phyloP scores from a whole-genome alignment of 768 basidiomycete genomes.

The Zangia roseola region DNA sequence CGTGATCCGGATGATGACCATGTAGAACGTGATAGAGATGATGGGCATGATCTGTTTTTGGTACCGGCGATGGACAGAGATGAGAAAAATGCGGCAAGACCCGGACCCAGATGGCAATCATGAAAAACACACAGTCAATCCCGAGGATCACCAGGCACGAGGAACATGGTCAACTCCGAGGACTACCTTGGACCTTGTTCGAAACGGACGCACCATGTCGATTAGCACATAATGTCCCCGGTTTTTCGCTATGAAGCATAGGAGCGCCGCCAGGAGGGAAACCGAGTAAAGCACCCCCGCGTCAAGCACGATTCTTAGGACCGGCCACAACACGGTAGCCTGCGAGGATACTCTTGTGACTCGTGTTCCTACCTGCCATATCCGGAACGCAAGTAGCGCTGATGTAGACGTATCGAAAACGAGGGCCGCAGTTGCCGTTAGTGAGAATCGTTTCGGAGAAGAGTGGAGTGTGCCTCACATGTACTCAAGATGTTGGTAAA shows the following conservation, averaged over 20 bases:
- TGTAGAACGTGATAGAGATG: conserved; percentile 27
- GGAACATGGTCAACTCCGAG: neutral
- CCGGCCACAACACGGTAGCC: conserved; percentile 10
- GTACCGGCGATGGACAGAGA: too few relatives aligned
- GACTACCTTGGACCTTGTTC: neutral
- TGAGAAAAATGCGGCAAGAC: too few relatives aligned
- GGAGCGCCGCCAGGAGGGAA: conserved; percentile 21
- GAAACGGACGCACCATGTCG: conserved; percentile 18
- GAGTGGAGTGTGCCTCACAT: conserved; percentile 1
- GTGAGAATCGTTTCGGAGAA: neutral
- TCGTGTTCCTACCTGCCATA: conserved; percentile 19
- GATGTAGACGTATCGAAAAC: neutral
- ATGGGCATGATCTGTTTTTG: conserved; percentile 20
- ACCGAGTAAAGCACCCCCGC: conserved; percentile 23
- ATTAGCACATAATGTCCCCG: conserved; percentile 20
- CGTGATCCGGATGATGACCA: conserved; percentile 24
- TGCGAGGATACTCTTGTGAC: conserved; percentile 1
- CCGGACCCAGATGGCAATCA: too few relatives aligned
- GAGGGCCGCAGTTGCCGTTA: neutral
- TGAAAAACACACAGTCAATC: too few relatives aligned
- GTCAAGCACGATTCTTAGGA: conserved; percentile 25
- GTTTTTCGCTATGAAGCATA: conserved; percentile 22
- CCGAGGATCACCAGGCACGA: too few relatives aligned
- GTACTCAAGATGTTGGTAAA: conserved; percentile 22
- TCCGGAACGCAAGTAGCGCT: conserved; percentile 26